Conservation (phyloP, 1,284 basidiomycete genomes). For the Puccinia hordei region DNA sequence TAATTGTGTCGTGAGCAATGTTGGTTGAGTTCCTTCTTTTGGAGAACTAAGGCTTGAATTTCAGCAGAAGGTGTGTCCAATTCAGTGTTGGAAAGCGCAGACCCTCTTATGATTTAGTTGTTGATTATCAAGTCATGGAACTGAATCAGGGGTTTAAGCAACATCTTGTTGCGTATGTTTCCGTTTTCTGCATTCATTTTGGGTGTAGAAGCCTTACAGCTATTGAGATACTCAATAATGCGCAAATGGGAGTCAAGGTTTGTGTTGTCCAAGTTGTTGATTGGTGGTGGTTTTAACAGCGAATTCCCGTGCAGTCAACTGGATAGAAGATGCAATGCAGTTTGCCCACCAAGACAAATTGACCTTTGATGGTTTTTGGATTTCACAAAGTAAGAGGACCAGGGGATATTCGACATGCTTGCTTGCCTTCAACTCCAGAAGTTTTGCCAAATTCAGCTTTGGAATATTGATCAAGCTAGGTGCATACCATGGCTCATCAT, state of each 20-base stretch:
- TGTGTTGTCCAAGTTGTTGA: background rate
- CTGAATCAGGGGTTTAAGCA: background rate
- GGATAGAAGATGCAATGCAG: conserved; percentile 18
- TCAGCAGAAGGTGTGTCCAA: background rate
- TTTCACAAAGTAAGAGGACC: conserved; percentile 8
- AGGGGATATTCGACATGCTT: conserved; percentile 2
- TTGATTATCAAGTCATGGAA: conserved; percentile 10
- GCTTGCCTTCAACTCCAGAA: conserved; percentile 1
- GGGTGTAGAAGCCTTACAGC: background rate
- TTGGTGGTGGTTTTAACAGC: background rate
- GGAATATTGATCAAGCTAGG: conserved; percentile 2
- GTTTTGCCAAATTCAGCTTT: background rate
- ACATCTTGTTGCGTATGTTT: background rate
- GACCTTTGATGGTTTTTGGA: conserved; percentile 16
- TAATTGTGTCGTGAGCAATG: conserved; percentile 1
- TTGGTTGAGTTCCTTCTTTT: conserved; percentile 9
- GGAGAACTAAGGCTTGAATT: conserved; percentile 13
- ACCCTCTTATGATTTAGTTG: conserved; percentile 16
- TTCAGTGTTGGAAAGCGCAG: background rate
- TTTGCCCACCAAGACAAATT: background rate
- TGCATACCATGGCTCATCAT: background rate
- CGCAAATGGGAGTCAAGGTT: conserved; percentile 10
- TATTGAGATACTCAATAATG: background rate
- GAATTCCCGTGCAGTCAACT: conserved; percentile 16
- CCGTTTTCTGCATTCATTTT: background rate